A percentile compares a stretch with the other conserved stretches of the same genome.
Evolutionary conservation across 1,284 basidiomycete species (phyloP).

Genomic region (Mycosarcoma mackinlayi): DNA sequence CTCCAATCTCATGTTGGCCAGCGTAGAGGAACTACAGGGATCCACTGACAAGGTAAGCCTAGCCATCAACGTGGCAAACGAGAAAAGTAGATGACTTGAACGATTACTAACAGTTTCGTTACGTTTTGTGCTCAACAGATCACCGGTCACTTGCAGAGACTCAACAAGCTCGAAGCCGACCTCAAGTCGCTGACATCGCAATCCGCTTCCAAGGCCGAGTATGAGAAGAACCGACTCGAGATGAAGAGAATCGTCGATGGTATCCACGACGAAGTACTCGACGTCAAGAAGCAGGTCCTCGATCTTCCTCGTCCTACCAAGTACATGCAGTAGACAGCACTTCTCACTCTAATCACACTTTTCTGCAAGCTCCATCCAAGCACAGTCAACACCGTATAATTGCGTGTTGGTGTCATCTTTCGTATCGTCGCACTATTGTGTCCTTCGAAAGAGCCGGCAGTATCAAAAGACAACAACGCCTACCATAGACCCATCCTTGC

Average conservation of each 20-base stretch:
- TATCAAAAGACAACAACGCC: slow-evolving; percentile 39
- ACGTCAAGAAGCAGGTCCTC: slow-evolving; percentile 45
- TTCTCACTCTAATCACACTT: not conserved
- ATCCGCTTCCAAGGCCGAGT: slow-evolving; percentile 34
- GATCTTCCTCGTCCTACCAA: slow-evolving; percentile 49
- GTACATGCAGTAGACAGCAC: slow-evolving; percentile 48
- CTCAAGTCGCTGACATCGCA: slow-evolving; percentile 38
- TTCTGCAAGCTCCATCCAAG: not conserved
- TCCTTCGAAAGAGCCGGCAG: not conserved
- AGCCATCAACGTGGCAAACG: too few species aligned
- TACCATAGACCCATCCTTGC: slow-evolving; percentile 38
- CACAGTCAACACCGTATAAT: too few species aligned
- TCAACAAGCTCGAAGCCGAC: slow-evolving; percentile 53
- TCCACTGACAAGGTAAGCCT: slow-evolving; percentile 80
- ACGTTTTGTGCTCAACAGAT: slow-evolving; percentile 27
- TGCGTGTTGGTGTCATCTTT: too few species aligned
- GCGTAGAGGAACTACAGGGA: slow-evolving; percentile 84
- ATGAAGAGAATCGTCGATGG: slow-evolving; percentile 54
- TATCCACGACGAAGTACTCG: slow-evolving; percentile 48
- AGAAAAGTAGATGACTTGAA: not conserved
- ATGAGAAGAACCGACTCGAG: slow-evolving; percentile 33
- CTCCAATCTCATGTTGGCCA: slow-evolving; percentile 82
- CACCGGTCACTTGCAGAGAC: slow-evolving; percentile 37
- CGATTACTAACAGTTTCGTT: not conserved
- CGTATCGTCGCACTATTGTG: too few species aligned